Conservation (phyloP, 2,329 filamentous ascomycete species). For the Aspergillus intermedius region DNA sequence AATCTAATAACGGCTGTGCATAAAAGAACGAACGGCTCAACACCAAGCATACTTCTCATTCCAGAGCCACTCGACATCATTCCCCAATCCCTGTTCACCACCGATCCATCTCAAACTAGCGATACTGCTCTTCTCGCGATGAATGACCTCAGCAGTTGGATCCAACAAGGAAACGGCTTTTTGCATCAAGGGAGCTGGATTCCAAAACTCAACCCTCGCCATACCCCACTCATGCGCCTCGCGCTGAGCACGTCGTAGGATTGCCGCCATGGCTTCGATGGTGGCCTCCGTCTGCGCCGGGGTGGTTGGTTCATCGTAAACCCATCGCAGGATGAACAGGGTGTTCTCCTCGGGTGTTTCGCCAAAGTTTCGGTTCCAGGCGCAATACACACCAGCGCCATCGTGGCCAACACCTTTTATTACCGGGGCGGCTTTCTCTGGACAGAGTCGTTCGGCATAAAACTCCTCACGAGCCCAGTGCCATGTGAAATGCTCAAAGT, state of each 20-base stretch:
- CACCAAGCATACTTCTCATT: constrained; percentile 48
- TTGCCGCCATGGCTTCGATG: constrained; percentile 51
- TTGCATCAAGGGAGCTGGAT: constrained; percentile 56
- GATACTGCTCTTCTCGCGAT: constrained; percentile 43
- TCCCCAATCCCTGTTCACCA: constrained; percentile 27
- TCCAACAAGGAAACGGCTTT: constrained; percentile 36
- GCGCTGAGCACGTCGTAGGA: constrained; percentile 60
- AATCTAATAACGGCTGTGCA: neutral
- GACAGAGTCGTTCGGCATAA: constrained; percentile 59
- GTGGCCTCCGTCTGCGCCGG: constrained; percentile 42
- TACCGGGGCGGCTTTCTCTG: constrained; percentile 42
- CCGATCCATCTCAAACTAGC: constrained; percentile 43
- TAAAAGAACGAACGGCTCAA: constrained; percentile 16
- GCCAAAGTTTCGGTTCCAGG: constrained; percentile 38
- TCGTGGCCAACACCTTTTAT: constrained; percentile 65
- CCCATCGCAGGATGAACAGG: constrained; percentile 38
- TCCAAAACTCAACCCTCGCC: constrained; percentile 72
- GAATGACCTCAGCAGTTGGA: constrained; percentile 32
- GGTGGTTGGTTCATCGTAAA: constrained; percentile 34
- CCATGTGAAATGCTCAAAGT: constrained; percentile 64
- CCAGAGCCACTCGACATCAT: constrained; percentile 40
- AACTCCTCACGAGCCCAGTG: constrained; percentile 77
- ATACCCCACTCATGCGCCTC: constrained; percentile 69
- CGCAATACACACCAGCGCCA: constrained; percentile 31
- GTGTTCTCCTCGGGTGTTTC: constrained; percentile 30